Evolutionary conservation across 306 rosid species (phyloP), one percentile per base, ranked within the genome.

Genomic region (Potentilla sterilis): DNA sequence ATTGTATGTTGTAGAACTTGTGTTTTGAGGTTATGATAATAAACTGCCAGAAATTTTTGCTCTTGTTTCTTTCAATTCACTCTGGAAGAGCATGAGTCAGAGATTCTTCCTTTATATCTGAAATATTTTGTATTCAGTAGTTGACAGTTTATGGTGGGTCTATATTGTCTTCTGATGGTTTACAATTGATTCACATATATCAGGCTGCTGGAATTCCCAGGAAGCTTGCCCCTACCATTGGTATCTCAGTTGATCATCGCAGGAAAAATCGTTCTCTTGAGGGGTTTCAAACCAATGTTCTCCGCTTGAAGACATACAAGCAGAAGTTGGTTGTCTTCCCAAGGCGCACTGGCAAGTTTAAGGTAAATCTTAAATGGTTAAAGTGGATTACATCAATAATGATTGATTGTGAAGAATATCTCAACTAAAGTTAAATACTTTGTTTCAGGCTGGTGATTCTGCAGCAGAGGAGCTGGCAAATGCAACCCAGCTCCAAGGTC

Each of bases 281-380:
- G 76, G 75, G 89, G 58, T 87, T 88, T 51, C 92, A 88, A 77
- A 46, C 82, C 38, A 88, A 88, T 81, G 88, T 81, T 9, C 92
- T 85, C 64, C 82, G 89, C 80, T 68, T 88, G 83, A 88, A 85
- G 79, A 88, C 92, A 7, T 85, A 85, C 70, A 85, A 85, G 89
- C 88, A 89, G 44, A 88, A 88, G 71, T 73, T 88, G 35, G 89
- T 88, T 9, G 83, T 88, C 83, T 88, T 88, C 85, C 92, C 92
- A 70, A 86, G 92, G 48, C 92, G 85, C 0, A 75, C 82, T 1
- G 78, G 85, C 69, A 83, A 88, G 70, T 75, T 69, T 67, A 88
- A 88, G 92, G 92, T 88, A 69, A 47, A 6, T 28, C 7, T 44
- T 24, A 6, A 19, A 43, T 34, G 12, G 16, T 43, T 9, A 15